Evolutionary conservation across 805 yeast species (phyloP), one percentile per base, ranked within the genome.

Genomic region (Spathaspora passalidarum): DNA sequence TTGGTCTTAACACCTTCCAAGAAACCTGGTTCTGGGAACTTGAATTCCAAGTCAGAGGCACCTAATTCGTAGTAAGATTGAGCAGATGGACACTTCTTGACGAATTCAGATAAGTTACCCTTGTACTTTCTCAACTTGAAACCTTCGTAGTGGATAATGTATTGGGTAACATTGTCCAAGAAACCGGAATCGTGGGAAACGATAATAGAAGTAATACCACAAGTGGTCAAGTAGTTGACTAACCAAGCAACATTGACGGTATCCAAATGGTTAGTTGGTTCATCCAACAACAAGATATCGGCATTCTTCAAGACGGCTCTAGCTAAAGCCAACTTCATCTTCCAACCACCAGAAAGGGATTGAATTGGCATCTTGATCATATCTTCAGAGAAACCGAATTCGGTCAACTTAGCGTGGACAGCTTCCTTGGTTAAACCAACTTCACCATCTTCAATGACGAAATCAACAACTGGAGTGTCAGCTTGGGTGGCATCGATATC

Each of bases 11-110:
- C 99, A 88, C 99, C 99, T 83, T 94, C 98, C 69, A 94, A 84
- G 96, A 86, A 92, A 88, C 99, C 99, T 76, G 99, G 99, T 79
- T 88, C 97, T 73, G 99, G 99, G 97, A 94, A 94, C 61, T 67
- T 73, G 86, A 94, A 94, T 78, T 91, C 96, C 65, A 91, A 76
- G 69, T 89, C 97, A 59, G 99, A 92, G 66, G 97, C 97, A 69
- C 96, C 96, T 66, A 94, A 82, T 80, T 92, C 98, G 81, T 89
- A 90, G 86, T 94, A 94, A 62, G 98, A 85, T 81, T 90, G 87
- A 72, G 98, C 99, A 66, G 97, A 82, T 76, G 99, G 99, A 69
- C 94, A 96, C 81, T 88, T 88, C 86, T 88, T 88, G 73, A 94
- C 97, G 74, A 94, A 92, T 79, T 92, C 99, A 61, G 98, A 82